Evolutionary conservation across 805 yeast species (phyloP).

Genomic region (Saccharomyces jurei): DNA sequence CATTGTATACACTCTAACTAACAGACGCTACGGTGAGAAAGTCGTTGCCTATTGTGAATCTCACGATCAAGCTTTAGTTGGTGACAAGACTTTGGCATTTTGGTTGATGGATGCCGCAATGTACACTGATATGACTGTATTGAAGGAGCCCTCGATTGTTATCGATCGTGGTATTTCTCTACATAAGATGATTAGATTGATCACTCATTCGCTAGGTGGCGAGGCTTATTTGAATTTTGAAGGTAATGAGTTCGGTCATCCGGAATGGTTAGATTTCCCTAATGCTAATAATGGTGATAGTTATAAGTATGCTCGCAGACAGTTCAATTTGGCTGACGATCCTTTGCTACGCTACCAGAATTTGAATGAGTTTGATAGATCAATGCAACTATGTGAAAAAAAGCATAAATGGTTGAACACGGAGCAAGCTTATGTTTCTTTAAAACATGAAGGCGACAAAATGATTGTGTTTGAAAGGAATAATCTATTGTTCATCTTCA

Average conservation of each 20-base stretch:
- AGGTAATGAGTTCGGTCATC: constrained; percentile 98
- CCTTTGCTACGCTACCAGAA: constrained; percentile 69
- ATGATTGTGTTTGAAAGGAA: constrained; percentile 83
- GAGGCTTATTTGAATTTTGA: constrained; percentile 94
- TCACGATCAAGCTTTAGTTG: constrained; percentile 96
- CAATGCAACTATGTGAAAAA: constrained; percentile 71
- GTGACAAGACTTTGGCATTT: constrained; percentile 92
- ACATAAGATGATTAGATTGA: constrained; percentile 81
- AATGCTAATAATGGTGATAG: constrained; percentile 80
- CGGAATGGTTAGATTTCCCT: constrained; percentile 98
- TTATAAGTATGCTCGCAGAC: constrained; percentile 91
- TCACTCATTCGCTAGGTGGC: constrained; percentile 90
- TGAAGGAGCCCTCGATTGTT: constrained; percentile 65
- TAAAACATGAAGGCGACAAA: constrained; percentile 85
- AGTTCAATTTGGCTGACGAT: constrained; percentile 80
- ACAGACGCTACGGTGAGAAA: constrained; percentile 79
- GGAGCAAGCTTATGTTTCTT: constrained; percentile 73
- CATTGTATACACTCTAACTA: constrained; percentile 74
- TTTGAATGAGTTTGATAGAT: constrained; percentile 74
- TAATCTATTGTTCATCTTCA: constrained; percentile 76
- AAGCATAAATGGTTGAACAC: constrained; percentile 64
- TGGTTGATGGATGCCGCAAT: constrained; percentile 98
- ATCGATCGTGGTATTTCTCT: constrained; percentile 85
- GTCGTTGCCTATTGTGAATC: constrained; percentile 91
- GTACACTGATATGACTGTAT: constrained; percentile 88